Percentiles rank a stretch among this genome's conserved stretches.
phyloP scores from a whole-genome alignment of 306 rosid species.

The Vicia sativa region DNA sequence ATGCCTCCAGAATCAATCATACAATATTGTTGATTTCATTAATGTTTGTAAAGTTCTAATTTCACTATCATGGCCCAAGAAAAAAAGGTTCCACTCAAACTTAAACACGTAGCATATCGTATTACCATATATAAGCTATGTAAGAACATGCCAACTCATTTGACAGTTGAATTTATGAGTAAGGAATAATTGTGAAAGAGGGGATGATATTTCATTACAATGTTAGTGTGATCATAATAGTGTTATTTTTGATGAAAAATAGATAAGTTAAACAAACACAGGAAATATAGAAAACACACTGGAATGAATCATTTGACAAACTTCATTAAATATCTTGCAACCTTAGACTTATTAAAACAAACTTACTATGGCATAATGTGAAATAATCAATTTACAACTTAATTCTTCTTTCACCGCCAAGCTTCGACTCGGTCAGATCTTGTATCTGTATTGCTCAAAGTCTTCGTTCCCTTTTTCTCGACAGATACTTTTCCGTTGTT shows the following conservation, averaged over 20 bases:
- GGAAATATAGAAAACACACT: slow-evolving; percentile 34
- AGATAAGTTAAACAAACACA: slow-evolving; percentile 46
- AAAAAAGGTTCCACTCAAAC: slow-evolving; percentile 27
- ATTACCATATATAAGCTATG: slow-evolving; percentile 12
- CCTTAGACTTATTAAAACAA: slow-evolving; percentile 41
- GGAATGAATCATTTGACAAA: slow-evolving; percentile 51
- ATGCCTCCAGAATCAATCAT: slow-evolving; percentile 19
- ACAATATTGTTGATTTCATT: slow-evolving; percentile 14
- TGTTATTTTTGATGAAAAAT: slow-evolving; percentile 39
- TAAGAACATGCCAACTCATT: slow-evolving; percentile 15
- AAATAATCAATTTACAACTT: slow-evolving; percentile 45
- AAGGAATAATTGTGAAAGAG: slow-evolving; percentile 33
- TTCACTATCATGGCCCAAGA: slow-evolving; percentile 25
- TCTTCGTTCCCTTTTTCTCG: slow-evolving; percentile 62
- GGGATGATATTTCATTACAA: slow-evolving; percentile 39
- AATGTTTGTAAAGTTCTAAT: slow-evolving; percentile 6
- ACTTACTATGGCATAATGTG: slow-evolving; percentile 40
- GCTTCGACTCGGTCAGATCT: slow-evolving; percentile 64
- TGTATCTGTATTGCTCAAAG: slow-evolving; percentile 51
- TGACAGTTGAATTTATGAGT: slow-evolving; percentile 25
- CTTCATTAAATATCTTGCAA: slow-evolving; percentile 39
- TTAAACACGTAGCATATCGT: slow-evolving; percentile 12
- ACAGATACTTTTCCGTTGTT: slow-evolving; percentile 35
- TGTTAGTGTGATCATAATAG: slow-evolving; percentile 43
- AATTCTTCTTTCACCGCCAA: slow-evolving; percentile 59